Percentiles rank a stretch among this genome's conserved stretches.
These are phyloP conservation scores for Maudiozyma pseudohumilis DNA, from an alignment of 805 yeast genomes.

Conservation along the genomic window DNA sequence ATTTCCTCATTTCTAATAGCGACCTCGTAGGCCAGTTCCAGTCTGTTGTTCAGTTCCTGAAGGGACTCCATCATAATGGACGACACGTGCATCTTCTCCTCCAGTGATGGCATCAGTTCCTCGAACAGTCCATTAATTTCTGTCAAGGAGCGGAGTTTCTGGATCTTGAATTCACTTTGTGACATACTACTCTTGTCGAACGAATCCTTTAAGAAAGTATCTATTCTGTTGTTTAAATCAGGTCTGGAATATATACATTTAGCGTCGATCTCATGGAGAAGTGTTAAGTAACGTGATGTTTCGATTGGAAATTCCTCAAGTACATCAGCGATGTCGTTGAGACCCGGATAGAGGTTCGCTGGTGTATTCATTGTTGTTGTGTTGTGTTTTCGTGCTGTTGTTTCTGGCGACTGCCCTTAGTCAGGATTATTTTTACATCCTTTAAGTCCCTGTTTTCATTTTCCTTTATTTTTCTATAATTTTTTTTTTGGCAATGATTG, in stretches of 20 bases:
- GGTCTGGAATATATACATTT: conserved; percentile 76
- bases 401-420: neutral
- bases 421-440: neutral
- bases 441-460: neutral
- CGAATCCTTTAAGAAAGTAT: conserved; percentile 12
- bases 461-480: neutral
- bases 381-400: neutral
- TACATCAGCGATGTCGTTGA: conserved; percentile 85
- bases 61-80: conserved; percentile 78
- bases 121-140: conserved; percentile 35
- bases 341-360: conserved; percentile 64
- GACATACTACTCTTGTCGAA: neutral
- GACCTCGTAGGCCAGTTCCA: conserved; percentile 71
- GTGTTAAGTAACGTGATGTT: conserved; percentile 72
- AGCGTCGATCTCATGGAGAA: conserved; percentile 88
- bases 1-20: conserved; percentile 64
- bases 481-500: neutral
- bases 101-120: conserved; percentile 83
- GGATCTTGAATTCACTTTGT: neutral
- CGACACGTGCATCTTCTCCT: conserved; percentile 96
- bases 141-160: conserved; percentile 24
- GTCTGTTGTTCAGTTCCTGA: conserved; percentile 54
- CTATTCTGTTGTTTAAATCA: conserved; percentile 37
- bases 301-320: conserved; percentile 84
- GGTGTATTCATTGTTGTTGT: conserved; percentile 21